These are phyloP conservation scores for Sextonia rubra DNA, from an alignment of 164 flowering plant species.

Conservation along the genomic window DNA sequence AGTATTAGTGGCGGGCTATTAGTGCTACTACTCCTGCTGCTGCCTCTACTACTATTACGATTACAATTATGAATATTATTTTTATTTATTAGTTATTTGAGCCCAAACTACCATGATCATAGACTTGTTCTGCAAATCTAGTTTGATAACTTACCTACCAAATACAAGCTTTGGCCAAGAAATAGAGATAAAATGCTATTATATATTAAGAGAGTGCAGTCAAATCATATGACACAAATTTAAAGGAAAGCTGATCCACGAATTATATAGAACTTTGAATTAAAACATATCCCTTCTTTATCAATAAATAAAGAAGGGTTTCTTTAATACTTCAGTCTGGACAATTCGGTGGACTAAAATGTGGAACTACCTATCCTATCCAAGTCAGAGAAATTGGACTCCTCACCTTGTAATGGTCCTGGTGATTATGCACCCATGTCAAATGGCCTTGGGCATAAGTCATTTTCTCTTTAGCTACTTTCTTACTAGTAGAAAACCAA, in stretches of 20 bases:
- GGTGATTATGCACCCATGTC: conserved; percentile 53
- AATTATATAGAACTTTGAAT: not conserved
- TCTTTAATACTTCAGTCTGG: not conserved
- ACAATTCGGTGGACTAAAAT: not conserved
- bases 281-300: conserved; percentile 9
- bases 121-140: not conserved
- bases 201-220: not conserved
- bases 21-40: too few species aligned
- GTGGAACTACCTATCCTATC: conserved; percentile 22
- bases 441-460: conserved; percentile 56
- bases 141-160: not conserved
- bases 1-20: too few species aligned
- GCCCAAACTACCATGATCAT: not conserved
- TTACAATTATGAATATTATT: too few species aligned
- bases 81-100: not conserved
- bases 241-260: not conserved
- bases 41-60: too few species aligned
- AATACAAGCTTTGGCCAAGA: too few species aligned
- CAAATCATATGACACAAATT: too few species aligned
- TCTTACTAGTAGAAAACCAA: conserved; percentile 53
- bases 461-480: conserved; percentile 10
- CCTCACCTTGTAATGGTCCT: conserved; percentile 43
- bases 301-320: conserved; percentile 17
- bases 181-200: too few species aligned
- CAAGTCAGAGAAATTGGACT: conserved; percentile 86